Percentiles rank a stretch among this genome's conserved stretches.
Conservation (phyloP, 805 yeast species). For the Candida easanensis region DNA sequence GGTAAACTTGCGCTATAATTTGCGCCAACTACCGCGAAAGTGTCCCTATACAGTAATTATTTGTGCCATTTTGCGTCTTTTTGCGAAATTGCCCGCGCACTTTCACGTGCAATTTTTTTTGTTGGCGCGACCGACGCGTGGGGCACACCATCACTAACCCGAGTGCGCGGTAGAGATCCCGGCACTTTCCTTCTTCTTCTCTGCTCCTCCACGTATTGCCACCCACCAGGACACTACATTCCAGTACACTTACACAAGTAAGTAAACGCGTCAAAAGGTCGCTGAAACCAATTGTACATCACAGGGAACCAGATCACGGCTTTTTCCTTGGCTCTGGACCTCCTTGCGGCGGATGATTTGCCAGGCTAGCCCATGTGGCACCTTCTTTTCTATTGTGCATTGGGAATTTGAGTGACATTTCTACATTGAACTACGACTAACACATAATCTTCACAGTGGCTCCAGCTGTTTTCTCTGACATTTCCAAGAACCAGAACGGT, state of each 20-base stretch:
- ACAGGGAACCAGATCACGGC: background rate
- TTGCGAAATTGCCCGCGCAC: background rate
- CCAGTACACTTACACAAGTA: background rate
- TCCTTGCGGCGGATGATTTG: background rate
- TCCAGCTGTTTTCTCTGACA: constrained; percentile 90
- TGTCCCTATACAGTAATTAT: background rate
- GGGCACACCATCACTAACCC: constrained; percentile 8
- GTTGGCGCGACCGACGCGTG: constrained; percentile 3
- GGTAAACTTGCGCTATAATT: background rate
- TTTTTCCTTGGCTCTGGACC: background rate
- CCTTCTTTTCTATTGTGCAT: background rate
- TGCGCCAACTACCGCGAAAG: background rate
- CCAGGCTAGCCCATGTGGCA: constrained; percentile 2
- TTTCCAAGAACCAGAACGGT: constrained; percentile 89
- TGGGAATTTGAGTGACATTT: background rate
- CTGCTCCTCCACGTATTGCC: background rate
- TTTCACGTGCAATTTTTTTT: constrained; percentile 6
- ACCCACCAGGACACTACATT: background rate
- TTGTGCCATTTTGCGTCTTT: background rate
- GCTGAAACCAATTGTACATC: background rate
- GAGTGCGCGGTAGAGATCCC: constrained; percentile 1
- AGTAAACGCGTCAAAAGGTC: background rate
- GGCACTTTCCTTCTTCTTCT: background rate
- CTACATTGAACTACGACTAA: background rate
- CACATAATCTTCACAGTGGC: constrained; percentile 43